Base-by-base conservation (phyloP, 345 rosid genomes). In the Tarenaya hassleriana region DNA sequence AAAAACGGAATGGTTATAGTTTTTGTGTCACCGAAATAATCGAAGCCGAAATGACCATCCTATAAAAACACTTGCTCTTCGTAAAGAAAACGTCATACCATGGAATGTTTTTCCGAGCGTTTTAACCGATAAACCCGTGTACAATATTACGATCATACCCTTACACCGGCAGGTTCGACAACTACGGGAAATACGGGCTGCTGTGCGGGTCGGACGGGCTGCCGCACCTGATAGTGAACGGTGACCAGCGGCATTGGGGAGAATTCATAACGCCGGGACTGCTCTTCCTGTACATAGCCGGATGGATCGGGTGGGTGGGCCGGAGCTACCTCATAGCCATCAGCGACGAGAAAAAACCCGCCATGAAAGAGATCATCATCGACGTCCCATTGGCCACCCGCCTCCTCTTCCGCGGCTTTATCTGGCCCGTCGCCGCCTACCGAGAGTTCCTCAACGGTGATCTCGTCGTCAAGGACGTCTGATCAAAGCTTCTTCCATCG, bases 241-340 rank as follows among this genome's bases (percentile, higher is more conserved):
- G 98, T 6, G 98, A 92, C 73, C 98, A 88, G 77, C 66, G 89
- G 75, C 98, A 92, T 54, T 92, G 98, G 96, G 98, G 98, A 7
- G 98, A 92, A 82, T 92, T 92, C 69, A 79, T 92, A 35, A 92
- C 96, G 0, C 98, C 98, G 0, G 98, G 98, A 27, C 34, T 92
- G 7, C 63, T 88, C 56, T 92, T 92, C 77, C 71, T 92, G 55
- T 92, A 88, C 88, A 92, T 92, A 16, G 95, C 96, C 0, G 98
- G 98, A 3, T 88, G 98, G 98, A 92, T 92, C 43, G 96, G 95
- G 68, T 87, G 98, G 98, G 96, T 88, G 1, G 98, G 98, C 6
- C 48, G 98, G 56, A 92, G 95, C 74, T 92, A 92, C 73, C 66
- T 92, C 60, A 92, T 72, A 34, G 95, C 98, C 10, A 92, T 87